Percentiles rank a stretch among this genome's conserved stretches.
These are phyloP conservation scores for Rhododendron henanense DNA, from an alignment of 148 eudicot species.

Conservation along the genomic window DNA sequence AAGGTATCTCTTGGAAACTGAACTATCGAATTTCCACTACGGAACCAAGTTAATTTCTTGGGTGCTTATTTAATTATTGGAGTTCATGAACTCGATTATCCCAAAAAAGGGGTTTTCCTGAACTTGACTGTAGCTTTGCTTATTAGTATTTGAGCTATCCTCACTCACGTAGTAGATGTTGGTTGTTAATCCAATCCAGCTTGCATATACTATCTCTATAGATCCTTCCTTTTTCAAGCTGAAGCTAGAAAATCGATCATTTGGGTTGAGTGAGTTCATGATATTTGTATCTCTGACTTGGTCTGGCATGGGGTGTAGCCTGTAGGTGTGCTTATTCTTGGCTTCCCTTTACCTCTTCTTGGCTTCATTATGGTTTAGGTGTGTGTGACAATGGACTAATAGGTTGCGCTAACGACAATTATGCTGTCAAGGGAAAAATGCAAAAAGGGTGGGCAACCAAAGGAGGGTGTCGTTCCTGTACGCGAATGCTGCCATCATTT, in stretches of 20 bases:
- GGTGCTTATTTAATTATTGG: background rate
- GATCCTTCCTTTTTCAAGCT: background rate
- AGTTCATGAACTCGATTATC: background rate
- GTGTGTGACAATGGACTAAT: conserved; percentile 60
- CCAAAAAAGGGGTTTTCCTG: no score
- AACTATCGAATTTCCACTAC: background rate
- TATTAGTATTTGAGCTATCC: background rate
- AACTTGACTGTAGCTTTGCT: background rate
- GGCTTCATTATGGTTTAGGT: conserved; percentile 61
- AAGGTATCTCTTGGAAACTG: background rate
- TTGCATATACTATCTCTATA: background rate
- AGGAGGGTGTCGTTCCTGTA: conserved; percentile 32
- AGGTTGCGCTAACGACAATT: conserved; percentile 96
- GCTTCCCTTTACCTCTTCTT: conserved; percentile 43
- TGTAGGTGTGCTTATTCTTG: conserved; percentile 53
- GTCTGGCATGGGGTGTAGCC: conserved; percentile 40
- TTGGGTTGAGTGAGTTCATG: conserved; percentile 49
- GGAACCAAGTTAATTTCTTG: background rate
- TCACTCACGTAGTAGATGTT: no score
- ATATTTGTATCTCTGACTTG: conserved; percentile 42
- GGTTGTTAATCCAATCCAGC: background rate
- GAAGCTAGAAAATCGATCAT: conserved; percentile 16
- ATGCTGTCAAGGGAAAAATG: conserved; percentile 85
- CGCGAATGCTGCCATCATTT: no score
- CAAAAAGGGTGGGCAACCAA: conserved; percentile 75